A percentile compares a stretch with the other conserved stretches of the same genome.
Evolutionary conservation across 2,329 filamentous ascomycete species (phyloP).

Genomic region (Colletotrichum limetticola): DNA sequence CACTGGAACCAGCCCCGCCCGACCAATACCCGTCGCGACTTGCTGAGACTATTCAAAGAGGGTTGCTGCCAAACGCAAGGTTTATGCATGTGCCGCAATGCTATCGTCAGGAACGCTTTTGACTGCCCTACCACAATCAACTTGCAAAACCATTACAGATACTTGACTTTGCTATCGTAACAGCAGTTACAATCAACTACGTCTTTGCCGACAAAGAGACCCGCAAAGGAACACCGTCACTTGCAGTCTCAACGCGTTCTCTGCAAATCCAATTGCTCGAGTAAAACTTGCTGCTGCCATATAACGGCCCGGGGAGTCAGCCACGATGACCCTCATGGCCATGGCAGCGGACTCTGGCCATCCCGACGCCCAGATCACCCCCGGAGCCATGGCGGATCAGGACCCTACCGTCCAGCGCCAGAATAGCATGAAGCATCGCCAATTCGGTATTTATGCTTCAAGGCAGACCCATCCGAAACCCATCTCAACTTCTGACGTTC

Average conservation of each 20-base stretch:
- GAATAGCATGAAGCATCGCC: constrained; percentile 35
- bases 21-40: constrained; percentile 15
- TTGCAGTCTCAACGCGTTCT: neutral
- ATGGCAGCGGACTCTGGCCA: constrained; percentile 36
- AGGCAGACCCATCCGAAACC: constrained; percentile 34
- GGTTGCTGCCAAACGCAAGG: constrained; percentile 33
- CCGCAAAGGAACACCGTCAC: neutral
- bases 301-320: constrained; percentile 25
- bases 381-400: constrained; percentile 23
- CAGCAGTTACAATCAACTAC: constrained; percentile 34
- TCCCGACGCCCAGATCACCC: constrained; percentile 19
- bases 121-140: constrained; percentile 21
- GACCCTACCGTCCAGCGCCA: constrained; percentile 27
- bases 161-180: constrained; percentile 36
- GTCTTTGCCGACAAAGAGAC: constrained; percentile 34
- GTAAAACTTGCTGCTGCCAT: constrained; percentile 29
- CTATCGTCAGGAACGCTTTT: constrained; percentile 31
- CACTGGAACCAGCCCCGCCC: constrained; percentile 24
- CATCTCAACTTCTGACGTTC: constrained; percentile 33
- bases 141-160: constrained; percentile 14
- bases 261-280: neutral
- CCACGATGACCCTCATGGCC: constrained; percentile 36
- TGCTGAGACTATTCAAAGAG: constrained; percentile 19
- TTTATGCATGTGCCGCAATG: constrained; percentile 36
- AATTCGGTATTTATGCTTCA: constrained; percentile 36